Percentiles rank a stretch among this genome's conserved stretches.
These are phyloP conservation scores for Amoebophrya sp. DNA, from an alignment of 169 alveolate genomes.

Conservation along the genomic window DNA sequence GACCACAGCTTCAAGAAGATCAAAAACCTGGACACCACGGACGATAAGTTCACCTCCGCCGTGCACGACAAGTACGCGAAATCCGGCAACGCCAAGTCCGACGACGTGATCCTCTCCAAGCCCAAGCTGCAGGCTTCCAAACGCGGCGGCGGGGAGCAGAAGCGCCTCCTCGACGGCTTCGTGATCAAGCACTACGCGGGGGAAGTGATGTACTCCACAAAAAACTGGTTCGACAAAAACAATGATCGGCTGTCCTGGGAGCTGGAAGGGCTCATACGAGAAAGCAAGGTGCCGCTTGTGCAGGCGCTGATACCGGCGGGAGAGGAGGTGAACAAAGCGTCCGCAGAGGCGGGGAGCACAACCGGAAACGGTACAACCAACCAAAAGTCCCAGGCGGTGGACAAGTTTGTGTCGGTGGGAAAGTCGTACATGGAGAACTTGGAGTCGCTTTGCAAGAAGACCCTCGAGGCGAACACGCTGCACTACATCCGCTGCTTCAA, in stretches of 20 bases:
- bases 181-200: slow-evolving; percentile 13
- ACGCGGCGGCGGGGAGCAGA: no score
- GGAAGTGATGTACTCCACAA: slow-evolving; percentile 1
- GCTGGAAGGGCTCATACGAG: neutral
- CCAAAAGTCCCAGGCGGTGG: no score
- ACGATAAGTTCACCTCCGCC: neutral
- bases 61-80: neutral
- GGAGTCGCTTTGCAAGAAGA: slow-evolving; percentile 13
- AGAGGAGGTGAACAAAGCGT: no score
- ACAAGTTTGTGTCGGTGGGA: slow-evolving; percentile 13
- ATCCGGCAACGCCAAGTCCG: no score
- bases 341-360: no score
- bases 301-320: no score
- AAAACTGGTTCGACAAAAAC: slow-evolving; percentile 14
- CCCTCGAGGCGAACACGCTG: neutral
- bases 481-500: slow-evolving; percentile 18
- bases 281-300: no score
- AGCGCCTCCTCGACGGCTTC: neutral
- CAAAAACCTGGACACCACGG: neutral
- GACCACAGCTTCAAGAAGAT: neutral
- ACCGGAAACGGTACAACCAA: no score
- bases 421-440: slow-evolving; percentile 1
- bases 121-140: no score
- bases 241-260: slow-evolving; percentile 1
- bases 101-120: no score